Percentiles rank a stretch among this genome's conserved stretches.
Evolutionary conservation across 305 asterid species (phyloP).

Genomic region (Vinca major): DNA sequence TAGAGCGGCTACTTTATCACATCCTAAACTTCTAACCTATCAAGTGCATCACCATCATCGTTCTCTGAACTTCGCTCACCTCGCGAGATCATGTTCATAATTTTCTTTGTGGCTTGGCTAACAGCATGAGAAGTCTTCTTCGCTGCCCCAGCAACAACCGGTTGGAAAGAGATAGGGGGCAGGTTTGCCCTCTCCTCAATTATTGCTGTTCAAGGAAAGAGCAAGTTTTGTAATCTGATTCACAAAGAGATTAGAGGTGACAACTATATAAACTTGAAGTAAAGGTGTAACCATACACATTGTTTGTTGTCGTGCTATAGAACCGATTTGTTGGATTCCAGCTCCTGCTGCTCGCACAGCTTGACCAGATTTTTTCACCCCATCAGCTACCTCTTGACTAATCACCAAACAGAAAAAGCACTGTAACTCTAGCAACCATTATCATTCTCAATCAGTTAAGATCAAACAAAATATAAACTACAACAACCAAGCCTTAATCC

Average conservation of each 20-base stretch:
- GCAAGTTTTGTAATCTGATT: constrained; percentile 2
- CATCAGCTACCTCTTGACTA: constrained; percentile 86
- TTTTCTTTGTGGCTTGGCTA: constrained; percentile 56
- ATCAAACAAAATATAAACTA: background rate
- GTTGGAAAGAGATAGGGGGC: constrained; percentile 72
- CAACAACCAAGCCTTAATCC: no score
- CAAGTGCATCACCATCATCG: constrained; percentile 26
- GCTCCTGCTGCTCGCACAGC: constrained; percentile 91
- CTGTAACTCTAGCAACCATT: constrained; percentile 13
- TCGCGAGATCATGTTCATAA: constrained; percentile 58
- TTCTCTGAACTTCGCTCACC: constrained; percentile 35
- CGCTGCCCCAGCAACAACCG: constrained; percentile 82
- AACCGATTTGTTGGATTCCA: constrained; percentile 76
- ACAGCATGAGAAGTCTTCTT: constrained; percentile 77
- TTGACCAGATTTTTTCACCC: constrained; percentile 80
- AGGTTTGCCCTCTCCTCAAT: constrained; percentile 86
- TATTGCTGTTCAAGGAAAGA: constrained; percentile 46
- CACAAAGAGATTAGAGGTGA: constrained; percentile 6
- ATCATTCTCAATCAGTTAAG: background rate
- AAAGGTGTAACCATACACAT: constrained; percentile 43
- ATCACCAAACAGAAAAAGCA: constrained; percentile 21
- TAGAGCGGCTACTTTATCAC: background rate
- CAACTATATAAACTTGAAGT: constrained; percentile 10
- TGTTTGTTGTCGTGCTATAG: constrained; percentile 68
- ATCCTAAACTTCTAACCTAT: constrained; percentile 16